Conservation (phyloP, 2,329 filamentous ascomycete genomes). For the Sporothrix luriei region DNA sequence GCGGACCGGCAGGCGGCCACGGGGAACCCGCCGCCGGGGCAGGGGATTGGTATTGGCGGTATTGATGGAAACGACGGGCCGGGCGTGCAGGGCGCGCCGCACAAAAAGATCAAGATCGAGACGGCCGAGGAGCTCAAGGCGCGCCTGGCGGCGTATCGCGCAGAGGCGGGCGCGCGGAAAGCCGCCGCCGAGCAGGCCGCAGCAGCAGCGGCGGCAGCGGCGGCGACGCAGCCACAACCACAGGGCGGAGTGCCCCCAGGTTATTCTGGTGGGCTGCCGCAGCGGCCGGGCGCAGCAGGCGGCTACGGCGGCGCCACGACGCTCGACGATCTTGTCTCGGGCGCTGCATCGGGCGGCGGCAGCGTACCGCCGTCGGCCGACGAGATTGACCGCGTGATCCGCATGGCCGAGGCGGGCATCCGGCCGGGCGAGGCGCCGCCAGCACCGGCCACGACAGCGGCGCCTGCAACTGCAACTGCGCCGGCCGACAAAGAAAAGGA, state of each 20-base stretch:
- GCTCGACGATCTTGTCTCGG: slow-evolving; percentile 53
- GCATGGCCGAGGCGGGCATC: slow-evolving; percentile 65
- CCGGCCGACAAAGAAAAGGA: too few relatives aligned
- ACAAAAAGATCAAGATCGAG: slow-evolving; percentile 73
- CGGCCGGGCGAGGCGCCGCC: slow-evolving; percentile 51
- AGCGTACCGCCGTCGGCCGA: slow-evolving; percentile 51
- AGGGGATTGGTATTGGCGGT: slow-evolving; percentile 41
- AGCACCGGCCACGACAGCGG: slow-evolving; percentile 37
- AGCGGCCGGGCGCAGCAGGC: slow-evolving; percentile 44
- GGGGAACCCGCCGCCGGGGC: slow-evolving; percentile 77
- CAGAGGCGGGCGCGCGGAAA: slow-evolving; percentile 64
- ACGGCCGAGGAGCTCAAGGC: slow-evolving; percentile 75
- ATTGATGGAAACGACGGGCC: too few relatives aligned
- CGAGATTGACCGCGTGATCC: slow-evolving; percentile 67
- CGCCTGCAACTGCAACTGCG: too few relatives aligned
- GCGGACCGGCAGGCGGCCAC: slow-evolving; percentile 79
- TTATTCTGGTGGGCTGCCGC: slow-evolving; percentile 37
- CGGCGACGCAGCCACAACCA: slow-evolving; percentile 46
- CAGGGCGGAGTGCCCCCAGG: slow-evolving; percentile 35
- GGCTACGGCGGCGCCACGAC: slow-evolving; percentile 44
- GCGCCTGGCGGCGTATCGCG: slow-evolving; percentile 75
- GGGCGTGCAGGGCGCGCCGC: slow-evolving; percentile 58
- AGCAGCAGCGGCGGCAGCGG: background rate
- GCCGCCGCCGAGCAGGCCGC: slow-evolving; percentile 46
- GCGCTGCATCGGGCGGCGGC: slow-evolving; percentile 38